These are phyloP conservation scores for Lepidium didymum DNA, from an alignment of 345 rosid species.

Conservation along the genomic window DNA sequence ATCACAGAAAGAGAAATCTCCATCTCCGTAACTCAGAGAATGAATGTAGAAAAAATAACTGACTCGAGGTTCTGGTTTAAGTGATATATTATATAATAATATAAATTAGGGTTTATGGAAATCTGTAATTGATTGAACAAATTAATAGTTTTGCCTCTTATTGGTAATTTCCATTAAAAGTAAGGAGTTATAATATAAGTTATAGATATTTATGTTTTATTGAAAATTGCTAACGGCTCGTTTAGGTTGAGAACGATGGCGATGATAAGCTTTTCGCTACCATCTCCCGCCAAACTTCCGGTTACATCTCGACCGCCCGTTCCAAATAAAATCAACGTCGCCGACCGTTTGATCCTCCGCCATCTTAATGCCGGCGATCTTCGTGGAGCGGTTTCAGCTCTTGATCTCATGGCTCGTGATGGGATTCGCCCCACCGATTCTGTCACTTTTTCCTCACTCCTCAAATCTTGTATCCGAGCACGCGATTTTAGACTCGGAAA, in stretches of 20 bases:
- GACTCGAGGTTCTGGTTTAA: neutral
- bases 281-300: conserved; percentile 41
- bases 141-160: neutral
- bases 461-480: conserved; percentile 65
- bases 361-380: conserved; percentile 53
- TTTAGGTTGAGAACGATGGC: conserved; percentile 26
- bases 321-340: conserved; percentile 16
- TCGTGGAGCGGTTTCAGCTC: conserved; percentile 47
- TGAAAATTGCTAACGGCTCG: neutral
- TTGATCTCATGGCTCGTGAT: conserved; percentile 36
- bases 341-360: conserved; percentile 35
- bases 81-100: neutral
- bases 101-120: conserved; percentile 22
- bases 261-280: conserved; percentile 32
- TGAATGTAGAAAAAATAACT: neutral
- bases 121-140: neutral
- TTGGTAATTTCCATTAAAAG: accelerated
- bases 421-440: conserved; percentile 40
- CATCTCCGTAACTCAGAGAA: conserved; percentile 27
- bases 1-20: conserved; percentile 23
- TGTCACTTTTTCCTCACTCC: conserved; percentile 54
- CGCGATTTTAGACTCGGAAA: conserved; percentile 50
- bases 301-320: conserved; percentile 24
- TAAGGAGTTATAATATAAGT: neutral
- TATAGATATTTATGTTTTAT: neutral